These are phyloP conservation scores for Epichloe scottii DNA, from an alignment of 2,329 filamentous ascomycete species.

Conservation along the genomic window DNA sequence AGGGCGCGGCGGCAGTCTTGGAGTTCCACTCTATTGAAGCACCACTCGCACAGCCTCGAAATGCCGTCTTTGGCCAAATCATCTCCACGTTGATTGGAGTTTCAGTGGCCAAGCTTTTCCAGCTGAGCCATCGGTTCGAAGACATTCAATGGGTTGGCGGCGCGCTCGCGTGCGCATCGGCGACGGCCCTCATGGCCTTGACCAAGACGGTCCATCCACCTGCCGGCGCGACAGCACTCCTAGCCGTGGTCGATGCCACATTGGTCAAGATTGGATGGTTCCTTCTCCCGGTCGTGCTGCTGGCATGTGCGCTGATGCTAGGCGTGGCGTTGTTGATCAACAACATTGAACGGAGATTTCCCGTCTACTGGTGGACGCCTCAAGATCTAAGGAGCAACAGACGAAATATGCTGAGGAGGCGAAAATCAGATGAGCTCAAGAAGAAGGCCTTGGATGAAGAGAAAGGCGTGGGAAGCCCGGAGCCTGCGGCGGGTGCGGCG, in stretches of 20 bases:
- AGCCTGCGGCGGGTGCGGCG: conserved; percentile 2
- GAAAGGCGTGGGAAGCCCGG: not conserved
- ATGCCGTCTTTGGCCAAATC: conserved; percentile 54
- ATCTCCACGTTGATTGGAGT: conserved; percentile 50
- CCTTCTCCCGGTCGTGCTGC: conserved; percentile 47
- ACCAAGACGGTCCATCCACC: conserved; percentile 65
- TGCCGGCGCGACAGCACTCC: conserved; percentile 59
- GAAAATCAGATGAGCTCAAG: conserved; percentile 5
- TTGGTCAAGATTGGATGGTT: conserved; percentile 53
- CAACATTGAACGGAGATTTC: conserved; percentile 55
- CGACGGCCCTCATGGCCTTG: conserved; percentile 52
- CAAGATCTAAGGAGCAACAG: conserved; percentile 14
- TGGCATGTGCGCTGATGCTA: conserved; percentile 51
- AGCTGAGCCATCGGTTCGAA: conserved; percentile 31
- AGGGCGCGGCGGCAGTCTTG: conserved; percentile 66
- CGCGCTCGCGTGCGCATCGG: conserved; percentile 49
- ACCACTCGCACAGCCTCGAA: conserved; percentile 61
- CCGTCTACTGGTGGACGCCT: conserved; percentile 58
- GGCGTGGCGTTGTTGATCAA: conserved; percentile 51
- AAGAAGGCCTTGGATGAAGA: conserved; percentile 5
- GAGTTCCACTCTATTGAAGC: conserved; percentile 61
- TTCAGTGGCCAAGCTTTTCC: conserved; percentile 52
- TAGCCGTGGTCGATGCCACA: conserved; percentile 48
- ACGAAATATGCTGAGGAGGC: conserved; percentile 5
- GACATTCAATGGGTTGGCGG: conserved; percentile 51